These are phyloP conservation scores for Blastomyces parvus DNA, from an alignment of 2,329 filamentous ascomycete species.

Conservation along the genomic window DNA sequence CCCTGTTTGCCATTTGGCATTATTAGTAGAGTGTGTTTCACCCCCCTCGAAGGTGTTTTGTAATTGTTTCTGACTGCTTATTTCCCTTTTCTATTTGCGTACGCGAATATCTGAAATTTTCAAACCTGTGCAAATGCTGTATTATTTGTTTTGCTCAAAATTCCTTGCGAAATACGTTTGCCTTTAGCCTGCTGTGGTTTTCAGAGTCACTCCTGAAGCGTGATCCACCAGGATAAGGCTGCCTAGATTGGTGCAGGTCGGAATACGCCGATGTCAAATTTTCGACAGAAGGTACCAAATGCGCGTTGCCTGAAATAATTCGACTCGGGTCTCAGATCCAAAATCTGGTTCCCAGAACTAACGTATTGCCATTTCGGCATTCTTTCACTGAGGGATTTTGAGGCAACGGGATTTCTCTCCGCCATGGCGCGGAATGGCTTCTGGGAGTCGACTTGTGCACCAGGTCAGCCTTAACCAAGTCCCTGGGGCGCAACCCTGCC, in stretches of 20 bases:
- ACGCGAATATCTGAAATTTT: not conserved
- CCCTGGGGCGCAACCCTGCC: conserved; percentile 1
- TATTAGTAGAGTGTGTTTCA: not conserved
- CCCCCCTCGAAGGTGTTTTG: not conserved
- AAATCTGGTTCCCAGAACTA: not conserved
- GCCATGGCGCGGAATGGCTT: not conserved
- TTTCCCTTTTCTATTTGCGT: not conserved
- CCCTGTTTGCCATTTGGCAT: not conserved
- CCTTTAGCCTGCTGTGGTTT: not conserved
- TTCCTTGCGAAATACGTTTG: not conserved
- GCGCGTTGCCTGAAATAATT: conserved; percentile 1
- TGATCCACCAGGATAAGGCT: conserved; percentile 4
- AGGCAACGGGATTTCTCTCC: not conserved
- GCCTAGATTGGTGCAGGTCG: conserved; percentile 2
- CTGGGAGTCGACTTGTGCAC: not conserved
- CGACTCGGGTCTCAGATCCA: not conserved
- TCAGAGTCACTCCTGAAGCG: not conserved
- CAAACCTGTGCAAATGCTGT: not conserved
- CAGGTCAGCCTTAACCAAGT: conserved; percentile 6
- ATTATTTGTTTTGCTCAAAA: not conserved
- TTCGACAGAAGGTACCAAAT: not conserved
- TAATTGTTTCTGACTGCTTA: not conserved
- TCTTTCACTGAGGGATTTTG: not conserved
- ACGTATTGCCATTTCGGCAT: not conserved
- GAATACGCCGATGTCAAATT: conserved; percentile 5